Base-by-base conservation (phyloP, 176 grass and related monocot genomes). In the Triticum dicoccoides region DNA sequence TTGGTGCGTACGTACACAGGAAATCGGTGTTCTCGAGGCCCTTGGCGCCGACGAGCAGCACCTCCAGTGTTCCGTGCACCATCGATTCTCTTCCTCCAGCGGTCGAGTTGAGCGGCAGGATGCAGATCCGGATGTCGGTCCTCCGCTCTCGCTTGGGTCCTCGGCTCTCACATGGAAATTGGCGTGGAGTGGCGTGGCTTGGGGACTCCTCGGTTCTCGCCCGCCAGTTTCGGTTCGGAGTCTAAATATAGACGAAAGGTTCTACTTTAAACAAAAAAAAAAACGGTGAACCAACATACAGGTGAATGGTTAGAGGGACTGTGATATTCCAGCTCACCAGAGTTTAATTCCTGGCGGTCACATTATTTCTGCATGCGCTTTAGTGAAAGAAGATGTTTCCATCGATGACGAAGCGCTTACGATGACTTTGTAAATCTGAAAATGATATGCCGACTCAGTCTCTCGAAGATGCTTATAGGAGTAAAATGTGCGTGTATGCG, bases 21-120 rank as follows among this genome's bases (percentile, higher is more conserved):
- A 80, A 89, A 83, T 95, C 93, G 86, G 89, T 83, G 84, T 93
- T 91, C 89, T 95, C 86, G 78, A 93, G 93, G 81, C 93, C 87
- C 87, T 93, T 95, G 73, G 94, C 94, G 70, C 89, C 84, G 78
- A 93, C 68, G 73, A 95, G 91, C 67, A 93, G 89, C 81, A 93
- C 89, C 83, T 93, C 89, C 84, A 95, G 87, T 89, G 86, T 95
- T 30, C 94, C 94, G 41, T 86, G 91, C 63, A 89, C 75, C 89
- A 91, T 92, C 86, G 80, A 67, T 73, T 59, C 8, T 84, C 52
- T 11, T 41, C 68, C 52, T 39, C 51, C 11, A 2, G 39, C 27
- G 30, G 56, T 47, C 56, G 14, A 79, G 73, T 39, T 15, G 34
- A 29, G 44, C 30, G 35, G 45, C 77, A 8, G 5, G 62, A 47